Conservation (phyloP, 2,329 filamentous ascomycete species). For the Aspergillus neoniger region DNA sequence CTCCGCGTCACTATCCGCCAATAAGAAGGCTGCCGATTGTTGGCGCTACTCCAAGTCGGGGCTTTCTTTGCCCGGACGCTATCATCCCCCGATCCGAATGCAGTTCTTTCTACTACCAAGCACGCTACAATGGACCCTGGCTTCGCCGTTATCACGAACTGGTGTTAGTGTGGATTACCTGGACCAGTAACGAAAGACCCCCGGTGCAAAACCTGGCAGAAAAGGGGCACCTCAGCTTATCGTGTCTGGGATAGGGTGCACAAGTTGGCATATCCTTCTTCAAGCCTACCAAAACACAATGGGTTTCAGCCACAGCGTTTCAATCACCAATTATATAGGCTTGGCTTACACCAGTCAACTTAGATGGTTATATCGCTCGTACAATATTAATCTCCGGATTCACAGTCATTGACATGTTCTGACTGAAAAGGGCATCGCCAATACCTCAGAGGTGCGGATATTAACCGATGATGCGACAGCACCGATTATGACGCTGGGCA, state of each 20-base stretch:
- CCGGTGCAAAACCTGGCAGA: background rate
- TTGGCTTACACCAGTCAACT: background rate
- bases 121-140: background rate
- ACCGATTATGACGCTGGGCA: too few species aligned
- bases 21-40: background rate
- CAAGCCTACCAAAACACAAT: background rate
- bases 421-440: too few species aligned
- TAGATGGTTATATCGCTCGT: too few species aligned
- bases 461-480: too few species aligned
- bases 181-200: background rate
- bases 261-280: background rate
- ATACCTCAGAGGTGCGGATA: too few species aligned
- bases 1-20: background rate
- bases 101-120: background rate
- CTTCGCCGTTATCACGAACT: background rate
- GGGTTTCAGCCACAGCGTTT: background rate
- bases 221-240: background rate
- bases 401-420: too few species aligned
- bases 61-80: background rate
- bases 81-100: background rate
- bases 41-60: background rate
- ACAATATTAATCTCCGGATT: too few species aligned
- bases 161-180: background rate
- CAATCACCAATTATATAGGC: background rate
- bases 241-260: background rate